Conservation (phyloP, 1,284 basidiomycete species). For the Microbotryum saponariae region DNA sequence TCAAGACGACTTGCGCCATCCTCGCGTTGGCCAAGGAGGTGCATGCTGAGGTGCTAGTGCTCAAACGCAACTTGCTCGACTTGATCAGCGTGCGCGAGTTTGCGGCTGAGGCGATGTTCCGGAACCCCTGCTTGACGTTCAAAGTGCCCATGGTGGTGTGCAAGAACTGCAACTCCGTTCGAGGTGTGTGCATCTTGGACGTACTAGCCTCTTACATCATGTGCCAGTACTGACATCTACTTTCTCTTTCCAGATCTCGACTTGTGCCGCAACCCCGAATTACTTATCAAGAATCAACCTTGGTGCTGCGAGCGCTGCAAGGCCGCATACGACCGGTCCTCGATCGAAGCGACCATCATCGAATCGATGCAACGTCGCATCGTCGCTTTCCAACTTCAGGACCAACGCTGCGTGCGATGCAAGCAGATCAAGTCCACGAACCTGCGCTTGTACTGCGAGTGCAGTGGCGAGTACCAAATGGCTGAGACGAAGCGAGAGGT, state of each 20-base stretch:
- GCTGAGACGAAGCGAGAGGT: slow-evolving; percentile 41
- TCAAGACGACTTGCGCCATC: slow-evolving; percentile 80
- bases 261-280: slow-evolving; percentile 84
- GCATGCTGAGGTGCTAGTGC: slow-evolving; percentile 73
- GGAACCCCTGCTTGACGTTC: slow-evolving; percentile 87
- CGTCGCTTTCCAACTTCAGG: slow-evolving; percentile 75
- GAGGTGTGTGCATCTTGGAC: slow-evolving; percentile 37
- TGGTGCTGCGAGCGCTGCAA: slow-evolving; percentile 54
- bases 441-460: slow-evolving; percentile 73
- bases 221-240: not conserved
- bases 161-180: slow-evolving; percentile 75
- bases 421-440: slow-evolving; percentile 80
- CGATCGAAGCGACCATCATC: slow-evolving; percentile 80
- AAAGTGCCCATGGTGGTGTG: slow-evolving; percentile 83
- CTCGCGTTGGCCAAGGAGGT: slow-evolving; percentile 70
- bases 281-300: slow-evolving; percentile 46
- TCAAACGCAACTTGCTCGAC: slow-evolving; percentile 84
- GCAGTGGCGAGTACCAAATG: slow-evolving; percentile 73
- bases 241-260: slow-evolving; percentile 53
- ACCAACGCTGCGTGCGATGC: slow-evolving; percentile 71
- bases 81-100: slow-evolving; percentile 73
- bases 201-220: not conserved
- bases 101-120: slow-evolving; percentile 70
- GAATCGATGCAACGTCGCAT: slow-evolving; percentile 65
- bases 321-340: slow-evolving; percentile 76